Evolutionary conservation across 768 basidiomycete species (phyloP), one percentile per base, ranked within the genome.

Genomic region (Boletus subcaerulescens): DNA sequence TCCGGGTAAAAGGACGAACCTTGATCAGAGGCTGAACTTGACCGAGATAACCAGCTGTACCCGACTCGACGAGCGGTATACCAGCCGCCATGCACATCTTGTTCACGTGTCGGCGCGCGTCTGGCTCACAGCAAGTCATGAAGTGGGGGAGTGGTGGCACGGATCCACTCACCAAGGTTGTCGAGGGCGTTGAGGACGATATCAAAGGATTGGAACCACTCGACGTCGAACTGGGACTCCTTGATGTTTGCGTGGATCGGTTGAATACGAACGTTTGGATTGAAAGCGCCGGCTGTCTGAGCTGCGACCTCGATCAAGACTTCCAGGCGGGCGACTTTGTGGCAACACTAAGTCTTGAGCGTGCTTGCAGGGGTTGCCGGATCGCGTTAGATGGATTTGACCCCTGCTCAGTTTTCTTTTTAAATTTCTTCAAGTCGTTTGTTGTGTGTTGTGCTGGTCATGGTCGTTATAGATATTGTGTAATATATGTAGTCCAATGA

Each of bases 191-290:
- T 98, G 61, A 98, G 78, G 22, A 98, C 93, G 48, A 99, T 81
- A 65, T 94, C 89, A 63, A 98, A 99, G 29, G 81, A 76, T 62
- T 83, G 79, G 71, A 96, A 97, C 95, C 95, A 99, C 40, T 83
- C 78, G 18, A 94, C 77, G 65, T 95, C 92, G 69, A 87, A 98
- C 60, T 90, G 84, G 0, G 85, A 78, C 49, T 97, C 96, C 70
- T 98, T 98, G 69, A 99, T 94, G 62, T 99, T 98, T 17, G 86
- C 93, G 68, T 96, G 91, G 53, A 98, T 86, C 4, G 97, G 94
- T 2, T 77, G 83, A 56, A 99, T 91, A 44, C 81, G 78, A 39
- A 95, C 91, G 52, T 90, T 85, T 1, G 94, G 93, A 63, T 97
- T 96, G 71, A 93, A 96, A 15, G 84, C 78, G 18, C 80, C 79